Evolutionary conservation across 1,284 basidiomycete species (phyloP).

Genomic region (Abortiporus biennis): DNA sequence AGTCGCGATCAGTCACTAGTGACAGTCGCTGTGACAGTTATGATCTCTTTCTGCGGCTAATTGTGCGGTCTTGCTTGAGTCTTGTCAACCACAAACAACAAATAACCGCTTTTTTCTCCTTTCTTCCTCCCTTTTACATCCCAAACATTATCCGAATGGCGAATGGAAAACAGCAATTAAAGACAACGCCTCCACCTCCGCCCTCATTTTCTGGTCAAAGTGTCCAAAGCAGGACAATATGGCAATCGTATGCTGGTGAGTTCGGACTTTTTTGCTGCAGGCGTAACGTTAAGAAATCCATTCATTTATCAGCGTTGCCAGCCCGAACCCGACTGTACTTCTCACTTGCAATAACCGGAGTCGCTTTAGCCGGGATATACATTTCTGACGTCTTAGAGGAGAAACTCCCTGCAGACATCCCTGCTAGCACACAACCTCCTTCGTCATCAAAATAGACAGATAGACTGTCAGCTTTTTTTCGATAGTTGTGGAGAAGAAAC

Average conservation of each 20-base stretch:
- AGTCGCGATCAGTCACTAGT: no score
- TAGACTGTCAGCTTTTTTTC: neutral
- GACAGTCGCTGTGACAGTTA: no score
- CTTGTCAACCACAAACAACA: no score
- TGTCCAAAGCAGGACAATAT: conserved; percentile 21
- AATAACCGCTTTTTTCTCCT: no score
- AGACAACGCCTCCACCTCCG: neutral
- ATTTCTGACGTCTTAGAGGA: conserved; percentile 54
- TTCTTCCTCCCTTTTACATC: no score
- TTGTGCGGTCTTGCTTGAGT: no score
- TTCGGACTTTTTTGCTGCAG: neutral
- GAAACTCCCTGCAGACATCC: conserved; percentile 24
- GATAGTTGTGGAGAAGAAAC: neutral
- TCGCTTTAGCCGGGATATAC: conserved; percentile 46
- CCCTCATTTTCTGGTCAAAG: neutral
- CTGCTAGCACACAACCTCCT: no score
- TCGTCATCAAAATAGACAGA: no score
- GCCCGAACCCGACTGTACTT: conserved; percentile 52
- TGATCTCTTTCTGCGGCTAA: no score
- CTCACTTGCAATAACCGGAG: conserved; percentile 46
- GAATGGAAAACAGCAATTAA: neutral
- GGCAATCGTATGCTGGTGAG: conserved; percentile 30
- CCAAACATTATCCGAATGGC: no score
- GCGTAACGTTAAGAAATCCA: no score
- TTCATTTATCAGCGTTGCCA: conserved; percentile 41